These are phyloP conservation scores for Avena eriantha DNA, from an alignment of 176 grass and related monocot genomes.

Conservation along the genomic window DNA sequence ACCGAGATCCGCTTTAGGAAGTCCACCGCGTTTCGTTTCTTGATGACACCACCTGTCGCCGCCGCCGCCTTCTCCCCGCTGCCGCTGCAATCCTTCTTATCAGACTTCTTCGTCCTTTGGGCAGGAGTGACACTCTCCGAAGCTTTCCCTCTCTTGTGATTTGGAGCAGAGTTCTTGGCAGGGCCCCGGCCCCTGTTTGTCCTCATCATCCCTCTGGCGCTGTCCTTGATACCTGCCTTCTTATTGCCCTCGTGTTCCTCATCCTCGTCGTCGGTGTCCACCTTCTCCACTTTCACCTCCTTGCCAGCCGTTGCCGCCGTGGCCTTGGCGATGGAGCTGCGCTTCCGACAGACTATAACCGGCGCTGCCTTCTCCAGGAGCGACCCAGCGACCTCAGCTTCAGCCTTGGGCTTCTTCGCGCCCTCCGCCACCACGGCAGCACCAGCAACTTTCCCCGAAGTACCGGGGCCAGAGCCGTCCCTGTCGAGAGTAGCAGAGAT, in stretches of 20 bases:
- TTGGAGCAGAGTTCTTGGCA: constrained; percentile 45
- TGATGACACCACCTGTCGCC: constrained; percentile 25
- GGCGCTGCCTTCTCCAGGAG: constrained; percentile 65
- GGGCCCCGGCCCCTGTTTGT: constrained; percentile 58
- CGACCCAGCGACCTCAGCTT: constrained; percentile 55
- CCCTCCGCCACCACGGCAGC: neutral
- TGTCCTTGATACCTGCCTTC: constrained; percentile 47
- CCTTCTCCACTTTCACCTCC: constrained; percentile 47
- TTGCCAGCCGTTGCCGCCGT: constrained; percentile 17
- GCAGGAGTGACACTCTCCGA: neutral
- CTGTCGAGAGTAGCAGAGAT: constrained; percentile 38
- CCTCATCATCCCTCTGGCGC: constrained; percentile 46
- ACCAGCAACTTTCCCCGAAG: neutral
- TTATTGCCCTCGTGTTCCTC: constrained; percentile 27
- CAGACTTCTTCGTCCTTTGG: constrained; percentile 44
- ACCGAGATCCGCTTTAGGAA: constrained; percentile 75
- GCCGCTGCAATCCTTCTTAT: constrained; percentile 51
- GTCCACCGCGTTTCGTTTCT: constrained; percentile 74
- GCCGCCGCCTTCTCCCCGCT: neutral
- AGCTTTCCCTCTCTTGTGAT: constrained; percentile 40
- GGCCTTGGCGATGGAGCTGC: constrained; percentile 70
- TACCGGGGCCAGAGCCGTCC: neutral
- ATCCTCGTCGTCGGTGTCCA: constrained; percentile 39
- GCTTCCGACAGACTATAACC: constrained; percentile 75
- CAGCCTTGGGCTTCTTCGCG: constrained; percentile 56